Conservation (phyloP, 139 green algal species). For the Chlamydomonas asymmetrica region DNA sequence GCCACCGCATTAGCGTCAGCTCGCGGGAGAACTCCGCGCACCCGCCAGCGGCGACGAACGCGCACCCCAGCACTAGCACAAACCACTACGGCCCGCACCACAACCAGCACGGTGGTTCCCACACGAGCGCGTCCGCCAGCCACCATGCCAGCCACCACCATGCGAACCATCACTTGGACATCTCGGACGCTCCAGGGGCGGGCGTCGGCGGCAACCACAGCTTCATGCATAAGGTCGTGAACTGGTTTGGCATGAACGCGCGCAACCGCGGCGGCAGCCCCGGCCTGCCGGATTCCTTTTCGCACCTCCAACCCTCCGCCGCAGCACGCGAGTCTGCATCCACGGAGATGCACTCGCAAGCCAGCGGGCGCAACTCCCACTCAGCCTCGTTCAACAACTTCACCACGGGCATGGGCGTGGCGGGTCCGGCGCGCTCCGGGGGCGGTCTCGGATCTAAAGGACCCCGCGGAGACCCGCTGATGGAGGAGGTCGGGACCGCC, state of each 20-base stretch:
- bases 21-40: too few species aligned
- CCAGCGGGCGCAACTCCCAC: conserved; percentile 3
- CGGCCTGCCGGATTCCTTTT: conserved; percentile 21
- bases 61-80: too few species aligned
- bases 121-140: too few species aligned
- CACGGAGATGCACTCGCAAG: not conserved
- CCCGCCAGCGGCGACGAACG: too few species aligned
- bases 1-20: too few species aligned
- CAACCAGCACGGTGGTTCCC: too few species aligned
- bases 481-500: conserved; percentile 46
- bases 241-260: conserved; percentile 13
- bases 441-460: not conserved
- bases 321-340: too few species aligned
- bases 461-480: conserved; percentile 30
- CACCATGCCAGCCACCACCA: too few species aligned
- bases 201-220: conserved; percentile 6
- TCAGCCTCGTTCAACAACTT: conserved; percentile 36
- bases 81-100: too few species aligned
- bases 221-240: conserved; percentile 17
- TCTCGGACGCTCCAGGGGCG: not conserved
- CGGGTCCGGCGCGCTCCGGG: conserved; percentile 6
- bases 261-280: conserved; percentile 3
- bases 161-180: not conserved
- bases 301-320: not conserved
- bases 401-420: conserved; percentile 12